Conservation (phyloP, 305 asterid genomes). For the Rubia balearica region DNA sequence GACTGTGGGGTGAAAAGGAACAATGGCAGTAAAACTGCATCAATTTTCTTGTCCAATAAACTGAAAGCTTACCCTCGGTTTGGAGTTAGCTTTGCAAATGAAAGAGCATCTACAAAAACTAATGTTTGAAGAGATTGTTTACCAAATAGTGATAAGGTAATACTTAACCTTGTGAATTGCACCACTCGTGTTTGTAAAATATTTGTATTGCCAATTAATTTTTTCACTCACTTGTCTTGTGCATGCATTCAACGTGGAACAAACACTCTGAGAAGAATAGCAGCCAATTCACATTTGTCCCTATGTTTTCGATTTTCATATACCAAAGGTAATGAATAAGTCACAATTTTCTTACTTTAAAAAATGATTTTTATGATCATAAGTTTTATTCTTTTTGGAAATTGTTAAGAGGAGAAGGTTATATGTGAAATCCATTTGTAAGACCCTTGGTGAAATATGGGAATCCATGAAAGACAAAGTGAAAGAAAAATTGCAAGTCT, state of each 20-base stretch:
- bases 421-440: conserved; percentile 37
- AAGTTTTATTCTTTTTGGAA: conserved; percentile 46
- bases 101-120: conserved; percentile 19
- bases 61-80: conserved; percentile 62
- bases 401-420: conserved; percentile 45
- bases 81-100: conserved; percentile 76
- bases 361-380: conserved; percentile 6
- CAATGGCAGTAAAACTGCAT: conserved; percentile 58
- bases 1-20: conserved; percentile 78
- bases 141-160: conserved; percentile 64
- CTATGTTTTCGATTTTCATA: conserved; percentile 16
- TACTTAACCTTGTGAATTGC: conserved; percentile 9
- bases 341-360: conserved; percentile 8
- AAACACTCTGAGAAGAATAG: conserved; percentile 42
- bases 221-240: conserved; percentile 18
- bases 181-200: conserved; percentile 13
- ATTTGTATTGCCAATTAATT: conserved; percentile 12
- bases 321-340: not conserved
- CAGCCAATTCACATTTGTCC: conserved; percentile 33
- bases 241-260: conserved; percentile 17
- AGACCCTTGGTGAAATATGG: conserved; percentile 48
- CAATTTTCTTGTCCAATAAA: conserved; percentile 57
- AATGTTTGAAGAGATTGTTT: conserved; percentile 33
- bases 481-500: conserved; percentile 21
- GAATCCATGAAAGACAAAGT: conserved; percentile 21